Evolutionary conservation across 1,139 yeast species (phyloP).

Genomic region (Scheffersomyces parashehatae): DNA sequence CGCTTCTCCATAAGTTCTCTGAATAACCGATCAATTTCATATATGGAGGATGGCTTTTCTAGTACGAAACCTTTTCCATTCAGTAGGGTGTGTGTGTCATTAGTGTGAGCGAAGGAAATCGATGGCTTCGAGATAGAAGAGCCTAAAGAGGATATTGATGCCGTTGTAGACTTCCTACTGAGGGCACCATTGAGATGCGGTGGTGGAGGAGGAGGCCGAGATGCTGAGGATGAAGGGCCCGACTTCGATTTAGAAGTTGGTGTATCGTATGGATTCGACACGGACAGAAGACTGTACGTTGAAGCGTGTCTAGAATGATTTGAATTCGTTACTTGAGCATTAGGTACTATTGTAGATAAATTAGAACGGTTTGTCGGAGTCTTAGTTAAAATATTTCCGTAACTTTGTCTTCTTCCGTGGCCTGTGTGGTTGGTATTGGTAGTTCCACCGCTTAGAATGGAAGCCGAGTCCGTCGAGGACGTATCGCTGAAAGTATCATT

Average conservation of each 20-base stretch:
- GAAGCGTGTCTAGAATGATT: slow-evolving; percentile 44
- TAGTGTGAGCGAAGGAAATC: slow-evolving; percentile 20
- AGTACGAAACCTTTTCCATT: slow-evolving; percentile 23
- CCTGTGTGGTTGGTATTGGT: slow-evolving; percentile 5
- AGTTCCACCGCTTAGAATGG: slow-evolving; percentile 19
- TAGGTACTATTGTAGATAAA: slow-evolving; percentile 28
- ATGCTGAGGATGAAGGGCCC: slow-evolving; percentile 2
- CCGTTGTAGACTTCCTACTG: slow-evolving; percentile 2
- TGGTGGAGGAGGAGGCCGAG: background rate
- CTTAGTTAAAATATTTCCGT: slow-evolving; percentile 9
- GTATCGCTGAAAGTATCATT: slow-evolving; percentile 33
- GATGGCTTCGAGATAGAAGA: slow-evolving; percentile 33
- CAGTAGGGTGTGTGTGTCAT: slow-evolving; percentile 18
- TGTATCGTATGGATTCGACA: slow-evolving; percentile 31
- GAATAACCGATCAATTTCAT: slow-evolving; percentile 66
- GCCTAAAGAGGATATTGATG: slow-evolving; percentile 1
- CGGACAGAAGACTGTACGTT: slow-evolving; percentile 31
- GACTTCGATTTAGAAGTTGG: slow-evolving; percentile 13
- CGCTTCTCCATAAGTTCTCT: slow-evolving; percentile 76
- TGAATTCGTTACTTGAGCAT: slow-evolving; percentile 31
- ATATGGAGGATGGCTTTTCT: slow-evolving; percentile 59
- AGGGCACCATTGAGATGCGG: slow-evolving; percentile 1
- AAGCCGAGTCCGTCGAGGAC: slow-evolving; percentile 37
- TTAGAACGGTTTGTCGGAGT: slow-evolving; percentile 16
- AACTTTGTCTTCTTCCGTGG: slow-evolving; percentile 2